A percentile compares a stretch with the other conserved stretches of the same genome.
Evolutionary conservation across 495 filamentous ascomycete species (phyloP).

Genomic region (Penicillium goetzii): DNA sequence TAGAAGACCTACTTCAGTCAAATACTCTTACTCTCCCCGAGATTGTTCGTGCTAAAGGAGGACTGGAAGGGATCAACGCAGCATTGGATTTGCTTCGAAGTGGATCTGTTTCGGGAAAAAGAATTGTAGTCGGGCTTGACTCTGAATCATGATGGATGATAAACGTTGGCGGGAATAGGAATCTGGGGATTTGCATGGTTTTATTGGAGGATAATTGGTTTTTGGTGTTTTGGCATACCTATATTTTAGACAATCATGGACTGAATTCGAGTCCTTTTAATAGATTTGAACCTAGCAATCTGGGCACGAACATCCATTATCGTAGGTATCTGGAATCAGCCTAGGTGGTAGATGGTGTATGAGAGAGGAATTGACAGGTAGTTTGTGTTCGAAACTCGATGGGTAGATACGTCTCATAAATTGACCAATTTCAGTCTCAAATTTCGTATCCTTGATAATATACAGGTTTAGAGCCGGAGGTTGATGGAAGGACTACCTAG

Average conservation of each 20-base stretch:
- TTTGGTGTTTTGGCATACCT: slow-evolving; percentile 12
- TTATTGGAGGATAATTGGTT: neutral
- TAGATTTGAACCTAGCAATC: too few relatives aligned
- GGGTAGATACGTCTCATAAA: too few relatives aligned
- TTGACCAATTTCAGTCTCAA: too few relatives aligned
- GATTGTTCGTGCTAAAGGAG: slow-evolving; percentile 60
- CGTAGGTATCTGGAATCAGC: too few relatives aligned
- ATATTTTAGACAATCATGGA: neutral
- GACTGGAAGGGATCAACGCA: slow-evolving; percentile 63
- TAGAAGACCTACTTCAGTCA: slow-evolving; percentile 58
- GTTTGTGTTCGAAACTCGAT: too few relatives aligned
- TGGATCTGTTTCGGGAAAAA: slow-evolving; percentile 61
- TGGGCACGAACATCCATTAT: too few relatives aligned
- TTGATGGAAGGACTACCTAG: too few relatives aligned
- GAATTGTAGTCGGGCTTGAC: slow-evolving; percentile 57
- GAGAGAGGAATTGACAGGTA: too few relatives aligned
- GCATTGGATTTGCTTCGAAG: slow-evolving; percentile 61
- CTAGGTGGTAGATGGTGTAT: too few relatives aligned
- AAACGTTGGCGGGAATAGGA: neutral
- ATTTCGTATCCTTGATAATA: too few relatives aligned
- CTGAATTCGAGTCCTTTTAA: neutral
- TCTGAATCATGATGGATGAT: slow-evolving; percentile 8
- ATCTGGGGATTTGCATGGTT: neutral
- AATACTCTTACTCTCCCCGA: slow-evolving; percentile 57
- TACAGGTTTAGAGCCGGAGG: too few relatives aligned